Conservation (phyloP, 192 early-diverging fungal genomes). For the Pilaira anomala region DNA sequence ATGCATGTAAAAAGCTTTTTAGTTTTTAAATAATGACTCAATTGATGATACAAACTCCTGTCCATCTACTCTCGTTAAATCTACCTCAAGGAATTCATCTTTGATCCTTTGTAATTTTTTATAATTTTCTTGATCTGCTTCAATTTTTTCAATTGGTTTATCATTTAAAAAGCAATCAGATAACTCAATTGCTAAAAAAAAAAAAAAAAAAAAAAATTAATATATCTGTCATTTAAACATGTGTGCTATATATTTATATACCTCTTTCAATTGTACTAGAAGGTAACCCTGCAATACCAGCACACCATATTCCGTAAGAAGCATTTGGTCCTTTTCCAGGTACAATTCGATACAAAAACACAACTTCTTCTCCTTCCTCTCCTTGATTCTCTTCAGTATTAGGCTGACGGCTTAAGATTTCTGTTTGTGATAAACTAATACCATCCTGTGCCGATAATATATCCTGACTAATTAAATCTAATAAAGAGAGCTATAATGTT, state of each 20-base stretch:
- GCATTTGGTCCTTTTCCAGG: constrained; percentile 30
- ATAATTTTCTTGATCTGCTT: not conserved
- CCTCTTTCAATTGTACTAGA: constrained; percentile 38
- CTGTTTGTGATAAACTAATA: constrained; percentile 6
- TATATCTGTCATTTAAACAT: not conserved
- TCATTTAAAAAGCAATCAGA: not conserved
- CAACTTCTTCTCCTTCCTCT: constrained; percentile 37
- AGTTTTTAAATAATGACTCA: not conserved
- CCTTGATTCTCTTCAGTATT: not conserved
- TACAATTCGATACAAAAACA: constrained; percentile 63
- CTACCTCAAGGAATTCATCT: not conserved
- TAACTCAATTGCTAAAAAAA: not conserved
- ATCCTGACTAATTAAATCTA: constrained; percentile 38
- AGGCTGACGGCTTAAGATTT: not conserved
- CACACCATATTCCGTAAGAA: constrained; percentile 49
- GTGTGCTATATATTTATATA: constrained; percentile 13
- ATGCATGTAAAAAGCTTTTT: not conserved
- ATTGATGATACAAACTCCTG: not conserved
- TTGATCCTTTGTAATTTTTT: not conserved
- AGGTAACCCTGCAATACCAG: constrained; percentile 40
- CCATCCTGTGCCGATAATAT: constrained; percentile 60
- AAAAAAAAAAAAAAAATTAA: constrained; percentile 1
- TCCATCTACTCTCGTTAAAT: not conserved
- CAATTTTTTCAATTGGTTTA: not conserved
- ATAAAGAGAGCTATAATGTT: constrained; percentile 48